Evolutionary conservation across 1,284 basidiomycete species (phyloP), one percentile per base, ranked within the genome.

Genomic region (Xerocomus minutiporus): DNA sequence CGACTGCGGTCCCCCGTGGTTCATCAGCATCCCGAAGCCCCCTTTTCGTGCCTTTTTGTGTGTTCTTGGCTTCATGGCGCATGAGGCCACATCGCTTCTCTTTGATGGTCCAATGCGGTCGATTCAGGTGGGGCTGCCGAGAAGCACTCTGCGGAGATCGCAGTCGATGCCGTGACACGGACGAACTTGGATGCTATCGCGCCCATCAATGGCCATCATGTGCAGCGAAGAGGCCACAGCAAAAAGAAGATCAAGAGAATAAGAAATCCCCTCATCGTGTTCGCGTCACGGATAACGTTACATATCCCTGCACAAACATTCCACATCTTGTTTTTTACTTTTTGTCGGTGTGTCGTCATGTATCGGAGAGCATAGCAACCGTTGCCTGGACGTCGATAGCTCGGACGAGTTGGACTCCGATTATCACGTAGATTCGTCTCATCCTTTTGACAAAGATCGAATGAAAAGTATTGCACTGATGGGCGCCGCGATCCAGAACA

Each of bases 161-260:
- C 45, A 36, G 45, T 46, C 34, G 45, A 46, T 46, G 45, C 45
- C 34, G 45, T 46, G 34, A 46, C 15, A 13, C 45, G 45, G 32
- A 36, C 20, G 7, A 13, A 8, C 11, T 8, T 5, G 31, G 41
- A 28, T 4, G n/a, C 38, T 8, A 42, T 15, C 41, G 29, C 29
- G 31, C 29, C 29, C 43, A 45, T 45, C 17, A 13, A 31, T n/a
- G 20, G 2, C 20, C 20, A 20, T 20, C 20, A 20, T 20, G 20
- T 20, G 20, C 20, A 20, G 20, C 20, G 20, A 20, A 20, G 23
- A 12, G 34, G 2, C 17, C 34, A 26, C 44, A 42, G 41, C 26
- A 28, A n/a, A n/a, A n/a, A 42, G 41, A 42, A 42, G 41, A 42
- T 29, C 8, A 41, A 8, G 13, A 1, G 36, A 38, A 20, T n/a